Evolutionary conservation across 441 rosid genomes (phyloP), one percentile per base, ranked within the genome.

Genomic region (Populus hybrid): DNA sequence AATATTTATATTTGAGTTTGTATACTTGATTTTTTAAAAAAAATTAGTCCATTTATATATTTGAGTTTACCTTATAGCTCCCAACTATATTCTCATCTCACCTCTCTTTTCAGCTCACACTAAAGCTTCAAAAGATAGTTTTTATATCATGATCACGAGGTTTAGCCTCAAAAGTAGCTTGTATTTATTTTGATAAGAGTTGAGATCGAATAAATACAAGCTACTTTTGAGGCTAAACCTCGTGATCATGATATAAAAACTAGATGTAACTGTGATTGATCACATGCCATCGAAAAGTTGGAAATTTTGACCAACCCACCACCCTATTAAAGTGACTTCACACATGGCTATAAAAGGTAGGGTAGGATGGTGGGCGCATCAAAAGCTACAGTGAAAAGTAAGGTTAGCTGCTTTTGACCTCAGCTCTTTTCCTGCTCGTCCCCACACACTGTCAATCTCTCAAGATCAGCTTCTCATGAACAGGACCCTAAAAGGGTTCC

Each of bases 291-390:
- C 59, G 18, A 24, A 23, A 26, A 40, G 79, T 67, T 75, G 78
- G 40, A 81, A 77, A 38, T 9, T 36, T 82, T 79, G 80, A 82
- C 79, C 73, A 68, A 68, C 24, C 77, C 76, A 82, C 77, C 72
- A 59, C 30, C 73, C 36, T 26, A 36, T 26, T 7, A 16, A 66
- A 7, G 64, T 10, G 21, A 71, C n/a, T 65, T 72, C 32, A 38
- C 23, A 46, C 24, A 61, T 64, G 75, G 74, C 69, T 70, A 38
- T 24, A 72, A 0, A 14, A 28, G 74, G 75, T 69, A 73, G 80
- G 83, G 82, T 79, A 77, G 79, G 81, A 67, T 71, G 10, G 80
- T 64, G 76, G 86, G 73, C 59, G 70, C 79, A 74, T 76, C 78
- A 64, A 79, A 83, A 38, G 79, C 76, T 34, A 16, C 32, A 30